Conservation (phyloP, 768 basidiomycete species). For the Kwoniella shandongensis region DNA sequence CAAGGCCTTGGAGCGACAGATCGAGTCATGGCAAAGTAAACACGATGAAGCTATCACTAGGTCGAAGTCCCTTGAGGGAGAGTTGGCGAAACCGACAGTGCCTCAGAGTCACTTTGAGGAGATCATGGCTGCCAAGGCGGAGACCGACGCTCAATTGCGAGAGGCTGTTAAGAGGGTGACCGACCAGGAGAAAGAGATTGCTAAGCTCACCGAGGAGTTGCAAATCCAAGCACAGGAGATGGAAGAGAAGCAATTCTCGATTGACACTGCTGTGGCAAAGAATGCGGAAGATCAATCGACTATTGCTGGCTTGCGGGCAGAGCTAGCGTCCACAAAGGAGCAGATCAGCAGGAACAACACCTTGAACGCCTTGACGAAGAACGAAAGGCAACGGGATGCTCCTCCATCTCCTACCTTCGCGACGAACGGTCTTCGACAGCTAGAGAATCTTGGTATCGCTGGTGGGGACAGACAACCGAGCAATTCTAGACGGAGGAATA, state of each 20-base stretch:
- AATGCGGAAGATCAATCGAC: constrained; percentile 74
- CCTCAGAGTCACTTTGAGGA: constrained; percentile 72
- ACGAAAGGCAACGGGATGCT: constrained; percentile 68
- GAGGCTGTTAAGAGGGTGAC: constrained; percentile 69
- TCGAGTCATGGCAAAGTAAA: constrained; percentile 78
- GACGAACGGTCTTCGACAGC: constrained; percentile 60
- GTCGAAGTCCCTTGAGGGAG: constrained; percentile 68
- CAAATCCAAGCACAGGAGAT: constrained; percentile 70
- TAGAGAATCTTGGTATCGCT: constrained; percentile 52
- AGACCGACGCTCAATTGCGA: constrained; percentile 75
- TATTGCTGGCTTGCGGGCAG: constrained; percentile 83
- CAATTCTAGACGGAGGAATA: constrained; percentile 28
- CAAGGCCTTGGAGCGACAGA: constrained; percentile 74
- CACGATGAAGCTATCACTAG: constrained; percentile 82
- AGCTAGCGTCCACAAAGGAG: constrained; percentile 87
- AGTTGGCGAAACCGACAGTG: constrained; percentile 68
- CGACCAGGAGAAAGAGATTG: constrained; percentile 82
- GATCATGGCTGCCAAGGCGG: constrained; percentile 70
- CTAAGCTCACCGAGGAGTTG: constrained; percentile 76
- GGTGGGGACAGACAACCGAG: constrained; percentile 17
- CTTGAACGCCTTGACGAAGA: constrained; percentile 77
- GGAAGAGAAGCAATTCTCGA: constrained; percentile 68
- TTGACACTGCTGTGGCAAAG: constrained; percentile 64
- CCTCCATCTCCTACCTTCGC: constrained; percentile 74
- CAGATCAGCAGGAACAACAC: constrained; percentile 96